phyloP scores from a whole-genome alignment of 1,284 basidiomycete species.

The Ustilago loliicola region DNA sequence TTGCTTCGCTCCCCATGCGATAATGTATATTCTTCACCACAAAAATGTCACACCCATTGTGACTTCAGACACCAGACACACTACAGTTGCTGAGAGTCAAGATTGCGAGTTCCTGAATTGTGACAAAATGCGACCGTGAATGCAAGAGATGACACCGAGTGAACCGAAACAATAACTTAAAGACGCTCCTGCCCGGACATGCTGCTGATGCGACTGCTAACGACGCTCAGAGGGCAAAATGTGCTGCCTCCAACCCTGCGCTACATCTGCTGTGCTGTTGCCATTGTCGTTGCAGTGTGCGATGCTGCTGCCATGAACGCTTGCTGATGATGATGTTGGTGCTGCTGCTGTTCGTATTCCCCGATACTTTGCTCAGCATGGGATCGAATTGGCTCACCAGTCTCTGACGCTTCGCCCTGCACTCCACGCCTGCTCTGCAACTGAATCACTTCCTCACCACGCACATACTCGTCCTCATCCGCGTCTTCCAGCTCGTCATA shows the following conservation, averaged over 20 bases:
- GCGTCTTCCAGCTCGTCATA: constrained; percentile 34
- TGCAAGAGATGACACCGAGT: neutral
- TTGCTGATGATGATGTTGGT: constrained; percentile 11
- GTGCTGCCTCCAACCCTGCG: neutral
- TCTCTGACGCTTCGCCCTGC: constrained; percentile 25
- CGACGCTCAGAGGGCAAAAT: too few species aligned
- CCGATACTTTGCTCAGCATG: neutral
- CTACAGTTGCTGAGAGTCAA: neutral
- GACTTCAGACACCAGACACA: neutral
- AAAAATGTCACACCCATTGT: constrained; percentile 19
- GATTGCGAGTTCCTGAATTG: neutral
- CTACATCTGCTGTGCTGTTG: constrained; percentile 1
- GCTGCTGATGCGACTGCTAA: too few species aligned
- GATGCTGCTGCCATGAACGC: neutral
- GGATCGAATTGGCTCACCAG: constrained; percentile 3
- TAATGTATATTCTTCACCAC: constrained; percentile 6
- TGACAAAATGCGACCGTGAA: neutral
- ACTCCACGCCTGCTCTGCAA: constrained; percentile 27
- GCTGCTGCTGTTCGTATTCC: neutral
- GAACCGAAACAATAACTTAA: neutral
- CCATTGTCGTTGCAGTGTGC: neutral
- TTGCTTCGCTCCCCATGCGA: too few species aligned
- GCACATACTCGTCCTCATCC: constrained; percentile 22
- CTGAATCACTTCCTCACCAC: constrained; percentile 34
- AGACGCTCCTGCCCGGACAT: neutral